These are phyloP conservation scores for Plasmodium ovale DNA, from an alignment of 169 alveolate genomes.

Conservation along the genomic window DNA sequence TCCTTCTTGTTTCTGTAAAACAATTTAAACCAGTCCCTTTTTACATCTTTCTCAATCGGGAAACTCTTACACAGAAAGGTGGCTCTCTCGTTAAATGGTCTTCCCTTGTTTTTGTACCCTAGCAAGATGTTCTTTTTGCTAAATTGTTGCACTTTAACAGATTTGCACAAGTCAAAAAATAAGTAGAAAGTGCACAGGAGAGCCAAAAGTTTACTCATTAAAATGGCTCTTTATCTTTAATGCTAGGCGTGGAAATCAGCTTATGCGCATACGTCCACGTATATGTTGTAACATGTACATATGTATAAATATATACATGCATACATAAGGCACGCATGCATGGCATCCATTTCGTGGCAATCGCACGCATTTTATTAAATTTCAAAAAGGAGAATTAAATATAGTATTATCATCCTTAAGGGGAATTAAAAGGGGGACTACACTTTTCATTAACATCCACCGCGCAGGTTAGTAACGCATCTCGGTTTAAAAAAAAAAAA, in stretches of 20 bases:
- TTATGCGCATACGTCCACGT: not conserved
- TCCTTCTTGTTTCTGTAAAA: constrained; percentile 63
- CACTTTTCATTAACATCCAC: too few relatives aligned
- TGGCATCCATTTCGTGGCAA: not conserved
- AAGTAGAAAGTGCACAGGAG: constrained; percentile 11
- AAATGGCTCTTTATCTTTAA: not conserved
- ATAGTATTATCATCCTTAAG: too few relatives aligned
- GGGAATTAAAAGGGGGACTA: too few relatives aligned
- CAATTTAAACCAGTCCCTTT: not conserved
- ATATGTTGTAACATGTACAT: constrained; percentile 7
- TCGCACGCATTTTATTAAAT: not conserved
- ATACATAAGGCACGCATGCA: not conserved
- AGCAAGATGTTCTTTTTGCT: not conserved
- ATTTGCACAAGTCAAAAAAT: constrained; percentile 10
- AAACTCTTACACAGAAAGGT: not conserved
- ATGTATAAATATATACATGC: constrained; percentile 9
- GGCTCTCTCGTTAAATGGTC: not conserved
- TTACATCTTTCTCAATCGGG: not conserved
- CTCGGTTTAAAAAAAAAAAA: too few relatives aligned
- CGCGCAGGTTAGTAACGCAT: too few relatives aligned
- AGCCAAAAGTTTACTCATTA: constrained; percentile 27
- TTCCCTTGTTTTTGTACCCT: not conserved
- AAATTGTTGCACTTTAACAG: constrained; percentile 4
- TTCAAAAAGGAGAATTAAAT: too few relatives aligned
- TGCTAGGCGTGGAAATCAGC: not conserved